These are phyloP conservation scores for Trichosporon sp. DNA, from an alignment of 1,284 basidiomycete species.

Conservation along the genomic window DNA sequence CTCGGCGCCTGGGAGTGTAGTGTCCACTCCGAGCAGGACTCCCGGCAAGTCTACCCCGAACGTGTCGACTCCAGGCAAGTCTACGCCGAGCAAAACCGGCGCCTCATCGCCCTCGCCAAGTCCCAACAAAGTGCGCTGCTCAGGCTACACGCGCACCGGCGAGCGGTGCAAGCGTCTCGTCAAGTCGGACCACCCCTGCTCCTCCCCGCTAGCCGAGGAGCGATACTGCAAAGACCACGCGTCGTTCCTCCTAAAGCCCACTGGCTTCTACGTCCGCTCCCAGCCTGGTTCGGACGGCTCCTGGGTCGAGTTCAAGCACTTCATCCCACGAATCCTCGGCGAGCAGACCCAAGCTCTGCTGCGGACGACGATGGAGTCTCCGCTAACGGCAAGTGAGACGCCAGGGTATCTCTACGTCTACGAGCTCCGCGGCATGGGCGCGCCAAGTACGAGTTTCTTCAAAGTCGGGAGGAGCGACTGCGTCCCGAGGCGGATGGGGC, in stretches of 20 bases:
- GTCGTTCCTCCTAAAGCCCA: slow-evolving; percentile 37
- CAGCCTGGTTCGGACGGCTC: slow-evolving; percentile 19
- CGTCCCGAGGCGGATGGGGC: slow-evolving; percentile 43
- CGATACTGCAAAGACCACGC: slow-evolving; percentile 48
- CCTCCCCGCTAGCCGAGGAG: slow-evolving; percentile 10
- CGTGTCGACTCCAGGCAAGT: not conserved
- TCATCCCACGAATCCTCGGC: slow-evolving; percentile 38
- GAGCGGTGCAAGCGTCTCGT: slow-evolving; percentile 44
- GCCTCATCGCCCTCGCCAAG: not conserved
- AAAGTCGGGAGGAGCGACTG: slow-evolving; percentile 48
- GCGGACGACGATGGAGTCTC: slow-evolving; percentile 45
- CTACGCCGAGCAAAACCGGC: too few species aligned
- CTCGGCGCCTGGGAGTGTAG: too few species aligned
- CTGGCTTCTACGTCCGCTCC: slow-evolving; percentile 43
- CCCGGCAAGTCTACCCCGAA: not conserved
- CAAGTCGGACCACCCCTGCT: slow-evolving; percentile 27
- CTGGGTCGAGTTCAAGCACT: slow-evolving; percentile 43
- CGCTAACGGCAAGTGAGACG: slow-evolving; percentile 39
- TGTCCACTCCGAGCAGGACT: not conserved
- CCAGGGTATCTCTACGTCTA: slow-evolving; percentile 47
- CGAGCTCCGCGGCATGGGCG: slow-evolving; percentile 40
- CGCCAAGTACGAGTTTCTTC: slow-evolving; percentile 30
- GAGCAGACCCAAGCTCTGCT: slow-evolving; percentile 46
- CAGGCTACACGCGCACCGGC: slow-evolving; percentile 43
- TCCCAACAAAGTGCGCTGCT: slow-evolving; percentile 27